These are phyloP conservation scores for Urochloa ruziziensis DNA, from an alignment of 176 grass and related monocot species.

Conservation along the genomic window DNA sequence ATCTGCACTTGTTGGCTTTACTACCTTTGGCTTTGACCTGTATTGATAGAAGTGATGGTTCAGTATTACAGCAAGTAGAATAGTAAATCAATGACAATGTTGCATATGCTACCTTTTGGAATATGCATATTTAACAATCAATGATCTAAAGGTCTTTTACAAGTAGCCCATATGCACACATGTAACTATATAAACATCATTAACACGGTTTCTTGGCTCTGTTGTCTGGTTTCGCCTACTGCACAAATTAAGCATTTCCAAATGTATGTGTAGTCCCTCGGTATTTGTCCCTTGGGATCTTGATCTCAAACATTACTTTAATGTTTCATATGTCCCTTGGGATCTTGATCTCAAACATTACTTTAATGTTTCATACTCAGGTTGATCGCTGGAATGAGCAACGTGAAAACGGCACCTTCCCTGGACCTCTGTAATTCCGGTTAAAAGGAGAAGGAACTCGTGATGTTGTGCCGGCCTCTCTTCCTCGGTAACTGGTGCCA, in stretches of 20 bases:
- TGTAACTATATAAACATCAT: neutral
- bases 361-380: constrained; percentile 40
- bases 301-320: neutral
- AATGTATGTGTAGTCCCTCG: neutral
- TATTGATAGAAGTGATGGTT: neutral
- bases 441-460: neutral
- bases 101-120: neutral
- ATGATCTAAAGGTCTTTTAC: neutral
- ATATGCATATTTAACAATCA: neutral
- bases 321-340: neutral
- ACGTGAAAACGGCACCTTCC: constrained; percentile 87
- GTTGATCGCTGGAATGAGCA: constrained; percentile 97
- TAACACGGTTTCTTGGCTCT: neutral
- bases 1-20: neutral
- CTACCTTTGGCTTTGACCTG: neutral
- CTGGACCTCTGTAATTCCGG: constrained; percentile 60
- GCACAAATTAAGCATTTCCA: neutral
- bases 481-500: constrained; percentile 26
- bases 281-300: neutral
- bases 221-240: neutral
- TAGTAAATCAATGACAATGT: neutral
- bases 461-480: neutral
- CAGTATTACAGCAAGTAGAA: neutral
- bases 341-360: neutral
- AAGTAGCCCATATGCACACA: neutral